Evolutionary conservation across 1,139 yeast genomes (phyloP).

Genomic region (Taiozyma onychis): DNA sequence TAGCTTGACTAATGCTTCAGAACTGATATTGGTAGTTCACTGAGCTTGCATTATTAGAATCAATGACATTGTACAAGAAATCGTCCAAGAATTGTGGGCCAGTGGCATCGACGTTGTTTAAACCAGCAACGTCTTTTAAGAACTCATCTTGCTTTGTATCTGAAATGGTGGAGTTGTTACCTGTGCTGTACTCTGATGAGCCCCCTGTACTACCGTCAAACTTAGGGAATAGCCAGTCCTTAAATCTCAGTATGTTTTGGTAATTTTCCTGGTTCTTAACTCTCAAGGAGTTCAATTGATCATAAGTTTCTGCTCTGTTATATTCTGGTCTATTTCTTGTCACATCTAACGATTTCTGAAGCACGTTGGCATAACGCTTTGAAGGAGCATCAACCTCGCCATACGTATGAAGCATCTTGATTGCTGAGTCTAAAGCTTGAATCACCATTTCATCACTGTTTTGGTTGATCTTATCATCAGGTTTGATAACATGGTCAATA

Average conservation of each 20-base stretch:
- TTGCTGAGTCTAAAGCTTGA: constrained; percentile 21
- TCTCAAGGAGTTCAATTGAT: neutral
- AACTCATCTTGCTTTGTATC: constrained; percentile 11
- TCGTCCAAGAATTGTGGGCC: constrained; percentile 18
- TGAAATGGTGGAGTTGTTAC: constrained; percentile 3
- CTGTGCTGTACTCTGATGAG: neutral
- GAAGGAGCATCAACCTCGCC: constrained; percentile 24
- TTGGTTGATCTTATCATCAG: constrained; percentile 12
- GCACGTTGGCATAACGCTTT: constrained; percentile 20
- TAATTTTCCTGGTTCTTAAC: constrained; percentile 11
- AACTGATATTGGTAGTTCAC: neutral
- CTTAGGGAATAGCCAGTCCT: constrained; percentile 22
- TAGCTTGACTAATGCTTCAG: neutral
- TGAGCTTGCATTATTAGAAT: constrained; percentile 1
- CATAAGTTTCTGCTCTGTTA: neutral
- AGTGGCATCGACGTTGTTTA: constrained; percentile 10
- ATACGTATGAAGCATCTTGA: constrained; percentile 21
- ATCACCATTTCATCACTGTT: constrained; percentile 12
- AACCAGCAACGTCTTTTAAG: constrained; percentile 13
- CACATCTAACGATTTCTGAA: constrained; percentile 17
- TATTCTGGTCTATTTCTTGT: constrained; percentile 6
- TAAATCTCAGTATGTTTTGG: constrained; percentile 17
- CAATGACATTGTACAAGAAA: constrained; percentile 15
- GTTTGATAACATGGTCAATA: constrained; percentile 7
- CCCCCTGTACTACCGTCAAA: constrained; percentile 5